Base-by-base conservation (phyloP, 805 yeast species). In the Metschnikowia picachoensis region DNA sequence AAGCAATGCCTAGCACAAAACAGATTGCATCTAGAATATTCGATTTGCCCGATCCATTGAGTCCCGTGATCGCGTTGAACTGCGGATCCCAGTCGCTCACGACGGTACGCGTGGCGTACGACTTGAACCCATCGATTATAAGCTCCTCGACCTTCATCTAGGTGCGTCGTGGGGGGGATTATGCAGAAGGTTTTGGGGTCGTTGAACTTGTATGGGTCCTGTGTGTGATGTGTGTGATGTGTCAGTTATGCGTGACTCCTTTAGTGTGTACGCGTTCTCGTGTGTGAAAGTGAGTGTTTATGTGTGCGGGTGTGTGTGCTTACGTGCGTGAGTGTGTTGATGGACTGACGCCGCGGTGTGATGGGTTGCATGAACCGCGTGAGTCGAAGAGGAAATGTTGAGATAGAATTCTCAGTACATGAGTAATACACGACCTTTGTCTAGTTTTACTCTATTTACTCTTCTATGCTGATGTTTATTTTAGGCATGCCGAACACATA, bases 41-140 rank as follows among this genome's bases (percentile, higher is more conserved):
- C 17, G 98, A 92, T 61, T 94, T 94, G 6, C 99, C 99, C 0
- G 97, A 89, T 9, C 99, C 99, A 63, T 94, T 94, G 41, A 94
- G 75, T 8, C 99, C 99, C 0, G 99, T 95, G 62, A 94, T 92
- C 58, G 98, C 97, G 68, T 95, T 94, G 69, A 94, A 95, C 67
- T 87, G 96, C 1, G 87, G 78, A 66, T 94, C 99, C 99, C 99
- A 95, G 27, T 83, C 87, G 2, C 95, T 79, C 30, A 94, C 87
- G 29, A 91, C 97, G 1, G 99, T 94, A 71, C 98, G 84, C 1
- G 96, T 86, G 27, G 98, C 97, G 59, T 94, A 94, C 17, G 97
- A 89, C 71, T 94, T 94, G 79, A 94, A 94, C 37, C 99, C 99
- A 67, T 94, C 99, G 39, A 94, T 83, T 51, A 94, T 91, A 46